A percentile compares a stretch with the other conserved stretches of the same genome.
phyloP scores from a whole-genome alignment of 2,329 filamentous ascomycete genomes.

The Rhynchosporium graminicola region DNA sequence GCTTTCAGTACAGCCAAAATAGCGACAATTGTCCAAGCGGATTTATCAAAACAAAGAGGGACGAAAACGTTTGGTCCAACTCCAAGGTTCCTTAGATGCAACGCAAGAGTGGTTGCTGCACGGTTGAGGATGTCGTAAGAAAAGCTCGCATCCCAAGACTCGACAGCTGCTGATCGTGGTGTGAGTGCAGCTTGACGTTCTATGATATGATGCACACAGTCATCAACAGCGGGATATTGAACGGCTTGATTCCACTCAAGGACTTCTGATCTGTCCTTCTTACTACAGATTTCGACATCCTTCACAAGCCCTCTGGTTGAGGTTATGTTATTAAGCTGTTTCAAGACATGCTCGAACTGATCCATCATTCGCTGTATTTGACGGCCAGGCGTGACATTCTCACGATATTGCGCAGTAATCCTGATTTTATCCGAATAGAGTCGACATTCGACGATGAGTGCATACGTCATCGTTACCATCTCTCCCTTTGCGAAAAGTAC shows the following conservation, averaged over 20 bases:
- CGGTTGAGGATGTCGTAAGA: slow-evolving; percentile 29
- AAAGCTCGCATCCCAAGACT: slow-evolving; percentile 28
- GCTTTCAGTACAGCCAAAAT: slow-evolving; percentile 37
- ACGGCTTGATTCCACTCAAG: not conserved
- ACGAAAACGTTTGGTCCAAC: slow-evolving; percentile 26
- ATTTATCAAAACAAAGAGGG: slow-evolving; percentile 33
- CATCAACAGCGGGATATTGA: slow-evolving; percentile 3
- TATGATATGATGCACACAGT: slow-evolving; percentile 22
- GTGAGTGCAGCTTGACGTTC: slow-evolving; percentile 13
- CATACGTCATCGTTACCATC: slow-evolving; percentile 16
- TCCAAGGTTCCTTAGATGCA: slow-evolving; percentile 17
- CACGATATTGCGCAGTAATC: slow-evolving; percentile 9
- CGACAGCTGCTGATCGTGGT: slow-evolving; percentile 25
- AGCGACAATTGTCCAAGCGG: slow-evolving; percentile 33
- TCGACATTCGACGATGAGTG: slow-evolving; percentile 10
- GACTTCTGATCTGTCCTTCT: slow-evolving; percentile 8
- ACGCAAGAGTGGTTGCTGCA: slow-evolving; percentile 17
- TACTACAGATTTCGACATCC: slow-evolving; percentile 2
- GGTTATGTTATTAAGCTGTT: slow-evolving; percentile 1
- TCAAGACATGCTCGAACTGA: slow-evolving; percentile 15
- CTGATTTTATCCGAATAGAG: slow-evolving; percentile 6
- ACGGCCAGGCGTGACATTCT: not conserved
- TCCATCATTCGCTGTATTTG: slow-evolving; percentile 15
- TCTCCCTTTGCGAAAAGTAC: slow-evolving; percentile 12
- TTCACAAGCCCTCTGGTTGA: not conserved